Conservation (phyloP, 2,329 filamentous ascomycete species). For the Fusarium sp. region DNA sequence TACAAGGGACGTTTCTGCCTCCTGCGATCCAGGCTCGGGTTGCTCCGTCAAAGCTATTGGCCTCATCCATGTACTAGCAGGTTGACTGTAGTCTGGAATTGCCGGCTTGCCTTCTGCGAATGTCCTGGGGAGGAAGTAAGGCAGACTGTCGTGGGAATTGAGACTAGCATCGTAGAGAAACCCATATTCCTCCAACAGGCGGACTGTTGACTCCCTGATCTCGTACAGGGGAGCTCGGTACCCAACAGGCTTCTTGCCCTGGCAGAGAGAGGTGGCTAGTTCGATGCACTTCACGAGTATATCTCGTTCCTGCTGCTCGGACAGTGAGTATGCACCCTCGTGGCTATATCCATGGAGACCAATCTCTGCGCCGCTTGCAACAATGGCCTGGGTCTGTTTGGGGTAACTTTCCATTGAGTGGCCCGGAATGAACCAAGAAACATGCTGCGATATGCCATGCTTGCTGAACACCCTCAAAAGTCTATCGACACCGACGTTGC, state of each 20-base stretch:
- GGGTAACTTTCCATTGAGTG: not conserved
- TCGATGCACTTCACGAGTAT: not conserved
- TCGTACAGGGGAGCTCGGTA: not conserved
- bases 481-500: not conserved
- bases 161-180: not conserved
- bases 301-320: not conserved
- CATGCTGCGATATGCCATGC: rapidly evolving
- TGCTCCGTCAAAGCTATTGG: not conserved
- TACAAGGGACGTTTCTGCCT: rapidly evolving
- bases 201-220: not conserved
- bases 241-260: not conserved
- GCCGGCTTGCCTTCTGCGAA: not conserved
- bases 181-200: rapidly evolving
- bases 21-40: rapidly evolving
- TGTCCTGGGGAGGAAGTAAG: not conserved
- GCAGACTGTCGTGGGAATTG: not conserved
- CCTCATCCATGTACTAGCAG: not conserved
- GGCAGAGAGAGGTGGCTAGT: not conserved
- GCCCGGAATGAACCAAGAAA: not conserved
- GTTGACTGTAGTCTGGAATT: not conserved
- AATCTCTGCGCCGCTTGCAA: not conserved
- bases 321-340: not conserved
- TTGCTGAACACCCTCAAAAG: not conserved
- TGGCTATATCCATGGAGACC: not conserved
- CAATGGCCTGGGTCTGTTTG: not conserved